Conservation (phyloP, 495 filamentous ascomycete species). For the Neurospora sp. region DNA sequence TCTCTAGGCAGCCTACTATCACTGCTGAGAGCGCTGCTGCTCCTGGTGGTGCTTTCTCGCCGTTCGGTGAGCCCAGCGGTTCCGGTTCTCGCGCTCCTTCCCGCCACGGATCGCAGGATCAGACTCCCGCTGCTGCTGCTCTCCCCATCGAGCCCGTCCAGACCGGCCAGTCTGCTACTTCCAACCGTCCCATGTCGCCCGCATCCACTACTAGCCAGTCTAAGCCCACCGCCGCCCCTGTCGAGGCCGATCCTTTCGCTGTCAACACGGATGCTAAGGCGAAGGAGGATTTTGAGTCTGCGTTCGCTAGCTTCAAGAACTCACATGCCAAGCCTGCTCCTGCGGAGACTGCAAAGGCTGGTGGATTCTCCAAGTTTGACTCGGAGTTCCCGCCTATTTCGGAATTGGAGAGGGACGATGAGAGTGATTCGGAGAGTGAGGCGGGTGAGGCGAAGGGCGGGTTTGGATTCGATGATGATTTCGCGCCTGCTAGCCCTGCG, state of each 20-base stretch:
- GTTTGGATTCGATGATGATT: slow-evolving; percentile 93
- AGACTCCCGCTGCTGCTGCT: slow-evolving; percentile 4
- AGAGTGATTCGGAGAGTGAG: slow-evolving; percentile 60
- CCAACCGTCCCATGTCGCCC: slow-evolving; percentile 17
- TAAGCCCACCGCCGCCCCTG: slow-evolving; percentile 7
- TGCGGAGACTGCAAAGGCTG: slow-evolving; percentile 25
- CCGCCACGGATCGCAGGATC: neutral
- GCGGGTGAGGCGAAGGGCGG: slow-evolving; percentile 75
- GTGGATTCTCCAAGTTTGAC: slow-evolving; percentile 34
- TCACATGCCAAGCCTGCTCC: slow-evolving; percentile 15
- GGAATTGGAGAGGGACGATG: slow-evolving; percentile 67
- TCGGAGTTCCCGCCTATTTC: slow-evolving; percentile 92
- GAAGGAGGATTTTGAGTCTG: slow-evolving; percentile 70
- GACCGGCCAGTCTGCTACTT: slow-evolving; percentile 27
- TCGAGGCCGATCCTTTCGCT: slow-evolving; percentile 43
- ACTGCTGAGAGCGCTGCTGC: slow-evolving; percentile 27
- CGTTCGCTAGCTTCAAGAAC: slow-evolving; percentile 53
- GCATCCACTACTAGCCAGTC: slow-evolving; percentile 8
- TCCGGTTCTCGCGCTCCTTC: slow-evolving; percentile 7
- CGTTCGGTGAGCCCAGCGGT: slow-evolving; percentile 45
- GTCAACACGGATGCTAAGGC: slow-evolving; percentile 43
- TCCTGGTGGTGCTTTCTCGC: slow-evolving; percentile 37
- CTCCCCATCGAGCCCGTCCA: slow-evolving; percentile 22
- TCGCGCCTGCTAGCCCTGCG: slow-evolving; percentile 62
- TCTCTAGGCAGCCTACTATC: slow-evolving; percentile 36